A percentile compares a stretch with the other conserved stretches of the same genome.
phyloP scores from a whole-genome alignment of 1,284 basidiomycete genomes.

The Ceratobasidium sp. region DNA sequence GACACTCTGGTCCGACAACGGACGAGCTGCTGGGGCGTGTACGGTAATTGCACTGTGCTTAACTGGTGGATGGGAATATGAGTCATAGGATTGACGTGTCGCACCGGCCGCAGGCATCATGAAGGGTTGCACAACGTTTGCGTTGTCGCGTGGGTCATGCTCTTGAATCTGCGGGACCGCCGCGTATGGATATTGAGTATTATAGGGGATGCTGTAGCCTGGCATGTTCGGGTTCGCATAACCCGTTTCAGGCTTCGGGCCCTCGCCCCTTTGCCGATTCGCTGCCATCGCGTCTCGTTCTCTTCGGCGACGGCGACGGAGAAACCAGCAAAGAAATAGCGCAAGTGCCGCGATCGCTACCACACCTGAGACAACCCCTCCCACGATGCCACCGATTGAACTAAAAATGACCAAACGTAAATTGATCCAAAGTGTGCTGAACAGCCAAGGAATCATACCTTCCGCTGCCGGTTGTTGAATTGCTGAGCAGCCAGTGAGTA shows the following conservation, averaged over 20 bases:
- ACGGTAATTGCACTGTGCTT: not conserved
- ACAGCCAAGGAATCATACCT: not conserved
- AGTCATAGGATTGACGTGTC: not conserved
- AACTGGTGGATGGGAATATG: not conserved
- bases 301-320: not conserved
- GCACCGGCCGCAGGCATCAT: not conserved
- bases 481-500: not conserved
- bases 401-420: not conserved
- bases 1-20: not conserved
- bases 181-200: not conserved
- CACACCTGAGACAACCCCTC: not conserved
- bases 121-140: not conserved
- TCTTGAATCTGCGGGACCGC: not conserved
- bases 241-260: constrained; percentile 1
- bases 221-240: not conserved
- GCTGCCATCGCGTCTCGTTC: not conserved
- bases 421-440: too few species aligned
- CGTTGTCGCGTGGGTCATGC: not conserved
- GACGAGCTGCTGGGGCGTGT: constrained; percentile 5
- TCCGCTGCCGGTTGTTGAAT: not conserved
- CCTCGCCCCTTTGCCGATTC: not conserved
- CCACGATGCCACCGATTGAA: not conserved
- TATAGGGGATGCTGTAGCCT: not conserved
- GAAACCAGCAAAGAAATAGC: constrained; percentile 18
- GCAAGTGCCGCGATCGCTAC: not conserved